Evolutionary conservation across 176 grass and related monocot genomes (phyloP).

Genomic region (Pontederia paniculata): DNA sequence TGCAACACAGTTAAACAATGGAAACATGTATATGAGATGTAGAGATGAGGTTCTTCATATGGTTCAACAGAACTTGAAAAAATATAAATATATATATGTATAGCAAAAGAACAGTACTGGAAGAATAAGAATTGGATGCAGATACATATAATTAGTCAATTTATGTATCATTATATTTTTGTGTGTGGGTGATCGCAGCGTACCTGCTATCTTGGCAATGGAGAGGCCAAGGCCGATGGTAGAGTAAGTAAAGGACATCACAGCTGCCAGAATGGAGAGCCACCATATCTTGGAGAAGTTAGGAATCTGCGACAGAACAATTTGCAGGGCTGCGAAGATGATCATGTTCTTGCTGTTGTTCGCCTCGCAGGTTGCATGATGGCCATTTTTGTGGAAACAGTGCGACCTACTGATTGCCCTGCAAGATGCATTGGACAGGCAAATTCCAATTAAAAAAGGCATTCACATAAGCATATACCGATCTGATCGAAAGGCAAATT

Average conservation of each 20-base stretch:
- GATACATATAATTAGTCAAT: no score
- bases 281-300: slow-evolving; percentile 94
- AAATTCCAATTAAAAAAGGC: no score
- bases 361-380: slow-evolving; percentile 23
- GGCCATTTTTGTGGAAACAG: slow-evolving; percentile 60
- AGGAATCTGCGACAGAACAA: slow-evolving; percentile 61
- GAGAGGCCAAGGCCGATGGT: slow-evolving; percentile 74
- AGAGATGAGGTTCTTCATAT: slow-evolving; percentile 4
- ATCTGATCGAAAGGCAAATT: no score
- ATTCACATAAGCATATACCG: no score
- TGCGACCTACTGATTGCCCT: slow-evolving; percentile 68
- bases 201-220: slow-evolving; percentile 81
- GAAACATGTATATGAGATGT: no score
- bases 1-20: slow-evolving; percentile 13
- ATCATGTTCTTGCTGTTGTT: slow-evolving; percentile 52
- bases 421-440: not conserved
- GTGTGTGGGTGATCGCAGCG: not conserved
- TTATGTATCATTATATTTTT: not conserved
- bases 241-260: slow-evolving; percentile 86
- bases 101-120: not conserved
- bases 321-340: slow-evolving; percentile 67
- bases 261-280: slow-evolving; percentile 72
- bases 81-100: not conserved
- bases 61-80: not conserved
- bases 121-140: not conserved